phyloP scores from a whole-genome alignment of 2,329 filamentous ascomycete genomes.

The Rugonectria rugulosa region DNA sequence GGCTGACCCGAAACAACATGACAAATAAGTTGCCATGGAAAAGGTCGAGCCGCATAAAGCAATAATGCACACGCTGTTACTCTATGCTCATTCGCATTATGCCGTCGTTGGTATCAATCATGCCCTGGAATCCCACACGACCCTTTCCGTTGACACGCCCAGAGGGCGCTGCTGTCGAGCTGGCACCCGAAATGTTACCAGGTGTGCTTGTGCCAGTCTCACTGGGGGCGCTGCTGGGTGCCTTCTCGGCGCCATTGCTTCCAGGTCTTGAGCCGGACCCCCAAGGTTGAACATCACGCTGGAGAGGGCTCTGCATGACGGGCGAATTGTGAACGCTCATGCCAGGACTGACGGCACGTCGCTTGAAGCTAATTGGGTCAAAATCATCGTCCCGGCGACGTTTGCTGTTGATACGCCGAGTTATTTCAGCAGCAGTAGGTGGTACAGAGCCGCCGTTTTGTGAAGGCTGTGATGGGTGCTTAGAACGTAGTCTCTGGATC shows the following conservation, averaged over 20 bases:
- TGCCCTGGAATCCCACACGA: constrained; percentile 84
- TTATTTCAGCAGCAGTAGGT: constrained; percentile 76
- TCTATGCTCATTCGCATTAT: constrained; percentile 98
- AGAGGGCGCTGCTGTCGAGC: constrained; percentile 46
- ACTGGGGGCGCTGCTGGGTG: constrained; percentile 61
- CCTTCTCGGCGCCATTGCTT: constrained; percentile 64
- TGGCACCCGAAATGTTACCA: constrained; percentile 36
- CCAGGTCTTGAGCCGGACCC: constrained; percentile 75
- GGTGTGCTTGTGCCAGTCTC: constrained; percentile 52
- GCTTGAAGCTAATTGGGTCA: constrained; percentile 86
- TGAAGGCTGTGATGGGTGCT: constrained; percentile 31
- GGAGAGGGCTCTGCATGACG: constrained; percentile 82
- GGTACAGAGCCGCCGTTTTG: constrained; percentile 50
- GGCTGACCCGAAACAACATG: neutral
- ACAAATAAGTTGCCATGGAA: neutral
- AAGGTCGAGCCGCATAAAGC: neutral
- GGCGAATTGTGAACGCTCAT: constrained; percentile 93
- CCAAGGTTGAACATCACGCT: constrained; percentile 75
- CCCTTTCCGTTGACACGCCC: constrained; percentile 63
- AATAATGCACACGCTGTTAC: constrained; percentile 51
- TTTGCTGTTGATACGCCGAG: constrained; percentile 80
- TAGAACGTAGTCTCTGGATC: constrained; percentile 5
- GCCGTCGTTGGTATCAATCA: constrained; percentile 94
- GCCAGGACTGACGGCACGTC: constrained; percentile 88
- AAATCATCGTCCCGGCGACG: constrained; percentile 92